Evolutionary conservation across 2,329 filamentous ascomycete genomes (phyloP).

Genomic region (Xenosphaeropsis pyriputrescens): DNA sequence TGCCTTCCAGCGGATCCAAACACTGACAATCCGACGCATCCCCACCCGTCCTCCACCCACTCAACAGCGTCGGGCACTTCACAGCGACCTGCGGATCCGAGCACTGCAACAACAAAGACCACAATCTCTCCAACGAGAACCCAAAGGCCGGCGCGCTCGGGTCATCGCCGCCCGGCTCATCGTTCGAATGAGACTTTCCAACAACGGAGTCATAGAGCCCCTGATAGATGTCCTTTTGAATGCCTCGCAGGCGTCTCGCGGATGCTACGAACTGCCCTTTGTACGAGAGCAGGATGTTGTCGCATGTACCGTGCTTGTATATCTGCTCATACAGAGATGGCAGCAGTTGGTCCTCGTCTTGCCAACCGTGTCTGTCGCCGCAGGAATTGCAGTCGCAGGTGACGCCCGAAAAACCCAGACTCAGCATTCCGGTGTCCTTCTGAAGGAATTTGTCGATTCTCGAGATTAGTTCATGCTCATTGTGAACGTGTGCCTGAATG

Average conservation of each 20-base stretch:
- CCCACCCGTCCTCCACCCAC: conserved; percentile 35
- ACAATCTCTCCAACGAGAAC: conserved; percentile 13
- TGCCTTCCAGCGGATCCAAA: conserved; percentile 7
- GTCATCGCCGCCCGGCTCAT: conserved; percentile 4
- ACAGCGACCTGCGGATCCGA: conserved; percentile 58
- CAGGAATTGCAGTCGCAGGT: conserved; percentile 23
- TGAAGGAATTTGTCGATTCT: conserved; percentile 25
- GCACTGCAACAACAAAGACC: conserved; percentile 15
- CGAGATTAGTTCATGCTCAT: conserved; percentile 21
- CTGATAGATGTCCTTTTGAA: conserved; percentile 9
- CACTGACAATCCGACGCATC: conserved; percentile 13
- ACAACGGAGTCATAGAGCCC: conserved; percentile 9
- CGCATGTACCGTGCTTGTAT: conserved; percentile 11
- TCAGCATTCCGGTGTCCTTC: conserved; percentile 28
- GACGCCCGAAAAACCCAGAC: conserved; percentile 21
- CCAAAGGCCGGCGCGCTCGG: conserved; percentile 14
- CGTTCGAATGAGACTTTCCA: conserved; percentile 8
- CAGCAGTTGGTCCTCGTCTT: conserved; percentile 20
- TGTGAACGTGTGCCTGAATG: conserved; percentile 28
- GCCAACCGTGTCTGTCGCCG: conserved; percentile 23
- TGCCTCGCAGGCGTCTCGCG: conserved; percentile 24
- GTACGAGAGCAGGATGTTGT: conserved; percentile 24
- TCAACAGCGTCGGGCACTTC: conserved; percentile 70
- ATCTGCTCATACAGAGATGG: conserved; percentile 18
- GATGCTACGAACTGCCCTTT: conserved; percentile 33